Conservation (phyloP, 345 rosid species). For the Pelargonium nanum region DNA sequence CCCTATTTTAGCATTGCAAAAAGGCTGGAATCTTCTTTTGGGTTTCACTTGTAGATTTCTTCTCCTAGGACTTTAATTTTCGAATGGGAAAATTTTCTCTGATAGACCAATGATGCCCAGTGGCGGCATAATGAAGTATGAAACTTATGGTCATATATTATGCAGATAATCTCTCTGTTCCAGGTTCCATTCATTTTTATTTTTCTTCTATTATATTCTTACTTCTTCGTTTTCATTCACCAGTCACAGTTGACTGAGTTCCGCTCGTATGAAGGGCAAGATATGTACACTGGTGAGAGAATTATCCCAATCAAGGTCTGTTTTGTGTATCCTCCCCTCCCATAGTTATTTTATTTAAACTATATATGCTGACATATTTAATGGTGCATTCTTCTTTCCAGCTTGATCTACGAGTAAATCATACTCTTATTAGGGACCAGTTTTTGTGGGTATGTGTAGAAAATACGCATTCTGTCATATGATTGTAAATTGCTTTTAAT, state of each 20-base stretch:
- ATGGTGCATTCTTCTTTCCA: slow-evolving; percentile 21
- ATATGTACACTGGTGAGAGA: slow-evolving; percentile 83
- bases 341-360: background rate
- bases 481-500: too few species aligned
- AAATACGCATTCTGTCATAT: background rate
- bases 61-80: background rate
- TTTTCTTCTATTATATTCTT: background rate
- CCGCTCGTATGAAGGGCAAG: slow-evolving; percentile 85
- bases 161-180: background rate
- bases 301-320: slow-evolving; percentile 87
- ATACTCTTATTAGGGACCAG: slow-evolving; percentile 79
- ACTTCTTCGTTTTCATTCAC: background rate
- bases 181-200: background rate
- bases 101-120: background rate
- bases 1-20: too few species aligned
- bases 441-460: slow-evolving; percentile 68
- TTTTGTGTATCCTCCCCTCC: background rate
- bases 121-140: background rate
- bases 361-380: background rate
- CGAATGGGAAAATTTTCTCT: background rate
- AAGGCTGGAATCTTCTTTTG: background rate
- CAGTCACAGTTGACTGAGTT: slow-evolving; percentile 84
- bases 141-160: background rate
- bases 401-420: slow-evolving; percentile 96
- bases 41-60: background rate